Evolutionary conservation across 1,284 basidiomycete genomes (phyloP).

Genomic region (Tausonia pullulans): DNA sequence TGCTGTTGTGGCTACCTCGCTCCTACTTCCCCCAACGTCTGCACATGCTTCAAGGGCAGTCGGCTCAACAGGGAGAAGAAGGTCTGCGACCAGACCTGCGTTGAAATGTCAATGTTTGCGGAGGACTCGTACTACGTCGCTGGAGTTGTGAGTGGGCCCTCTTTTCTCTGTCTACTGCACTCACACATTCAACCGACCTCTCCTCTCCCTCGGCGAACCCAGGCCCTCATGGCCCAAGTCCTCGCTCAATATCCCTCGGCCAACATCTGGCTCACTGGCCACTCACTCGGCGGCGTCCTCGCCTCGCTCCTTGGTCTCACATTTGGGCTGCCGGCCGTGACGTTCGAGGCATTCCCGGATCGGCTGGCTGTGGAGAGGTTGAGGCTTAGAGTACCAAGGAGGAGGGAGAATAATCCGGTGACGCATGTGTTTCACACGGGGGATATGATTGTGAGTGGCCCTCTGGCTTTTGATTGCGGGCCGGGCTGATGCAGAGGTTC

Average conservation of each 20-base stretch:
- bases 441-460: background rate
- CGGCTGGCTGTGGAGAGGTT: conserved; percentile 69
- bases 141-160: conserved; percentile 1
- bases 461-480: too few species aligned
- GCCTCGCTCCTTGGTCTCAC: conserved; percentile 81
- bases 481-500: too few species aligned
- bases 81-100: conserved; percentile 3
- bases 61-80: conserved; percentile 1
- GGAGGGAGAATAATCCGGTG: conserved; percentile 28
- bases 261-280: conserved; percentile 89
- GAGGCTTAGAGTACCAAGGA: conserved; percentile 58
- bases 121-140: conserved; percentile 9
- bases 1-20: conserved; percentile 92
- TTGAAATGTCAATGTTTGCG: background rate
- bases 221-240: conserved; percentile 79
- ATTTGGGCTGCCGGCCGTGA: conserved; percentile 79
- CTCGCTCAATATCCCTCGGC: conserved; percentile 85
- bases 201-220: background rate
- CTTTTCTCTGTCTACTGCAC: background rate
- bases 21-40: conserved; percentile 8
- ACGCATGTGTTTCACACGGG: conserved; percentile 48
- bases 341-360: conserved; percentile 88
- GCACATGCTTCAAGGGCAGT: conserved; percentile 5
- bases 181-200: background rate
- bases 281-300: conserved; percentile 79